Conservation (phyloP, 2,329 filamentous ascomycete genomes). For the Pseudopithomyces maydicus region DNA sequence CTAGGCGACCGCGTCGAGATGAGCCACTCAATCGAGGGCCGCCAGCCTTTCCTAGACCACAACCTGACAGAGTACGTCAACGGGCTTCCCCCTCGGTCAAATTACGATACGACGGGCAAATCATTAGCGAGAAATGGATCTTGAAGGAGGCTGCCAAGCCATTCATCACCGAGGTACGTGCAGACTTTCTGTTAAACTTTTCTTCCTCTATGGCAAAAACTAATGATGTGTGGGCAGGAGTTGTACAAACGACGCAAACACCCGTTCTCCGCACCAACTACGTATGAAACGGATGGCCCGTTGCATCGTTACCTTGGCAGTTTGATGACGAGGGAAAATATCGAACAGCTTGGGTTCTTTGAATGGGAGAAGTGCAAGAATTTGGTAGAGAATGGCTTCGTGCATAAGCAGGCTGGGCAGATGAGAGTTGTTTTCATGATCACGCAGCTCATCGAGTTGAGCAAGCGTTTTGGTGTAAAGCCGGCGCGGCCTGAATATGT, state of each 20-base stretch:
- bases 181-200: not conserved
- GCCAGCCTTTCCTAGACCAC: conserved; percentile 50
- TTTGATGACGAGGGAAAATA: conserved; percentile 34
- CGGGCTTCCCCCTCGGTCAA: conserved; percentile 45
- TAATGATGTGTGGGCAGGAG: conserved; percentile 42
- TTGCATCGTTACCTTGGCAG: conserved; percentile 44
- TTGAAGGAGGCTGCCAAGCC: conserved; percentile 57
- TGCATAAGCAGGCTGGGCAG: not conserved
- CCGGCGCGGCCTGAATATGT: not conserved
- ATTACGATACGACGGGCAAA: conserved; percentile 35
- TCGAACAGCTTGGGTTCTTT: conserved; percentile 35
- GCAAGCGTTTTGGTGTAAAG: conserved; percentile 1
- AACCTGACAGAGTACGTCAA: conserved; percentile 47
- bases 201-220: not conserved
- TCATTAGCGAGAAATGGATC: conserved; percentile 56
- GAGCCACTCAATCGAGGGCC: conserved; percentile 49
- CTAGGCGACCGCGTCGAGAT: conserved; percentile 54
- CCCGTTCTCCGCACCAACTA: conserved; percentile 54
- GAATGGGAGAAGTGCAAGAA: conserved; percentile 33
- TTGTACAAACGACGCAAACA: conserved; percentile 57
- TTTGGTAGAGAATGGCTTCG: not conserved
- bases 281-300: conserved; percentile 50
- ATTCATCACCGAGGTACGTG: conserved; percentile 51
- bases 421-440: not conserved
- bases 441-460: not conserved